Base-by-base conservation (phyloP, 257 asterid species). In the Eucommia ulmoides region DNA sequence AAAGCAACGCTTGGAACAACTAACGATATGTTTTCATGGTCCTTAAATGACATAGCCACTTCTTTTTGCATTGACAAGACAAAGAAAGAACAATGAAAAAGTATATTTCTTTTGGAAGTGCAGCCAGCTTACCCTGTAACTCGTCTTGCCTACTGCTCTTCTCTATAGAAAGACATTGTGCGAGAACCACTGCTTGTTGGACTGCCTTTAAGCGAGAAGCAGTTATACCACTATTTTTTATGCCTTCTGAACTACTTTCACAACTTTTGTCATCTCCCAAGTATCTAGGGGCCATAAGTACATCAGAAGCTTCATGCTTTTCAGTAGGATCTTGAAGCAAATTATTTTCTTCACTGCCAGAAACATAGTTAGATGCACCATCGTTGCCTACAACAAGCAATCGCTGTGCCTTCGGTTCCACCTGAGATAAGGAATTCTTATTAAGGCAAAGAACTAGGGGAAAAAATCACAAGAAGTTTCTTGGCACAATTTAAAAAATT, bases 141-240 rank as follows among this genome's bases (percentile, higher is more conserved):
- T 89, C 98, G 62, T 85, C 96, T 71, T 54, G 69, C 29, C 94
- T 82, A 41, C 79, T 69, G 47, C 68, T 68, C 70, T 73, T 85
- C 82, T 82, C 80, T 49, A 85, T 70, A 48, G 70, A 61, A 64
- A 76, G 68, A 62, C 96, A 89, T 8, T 68, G 79, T 8, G 92
- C 96, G 65, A 89, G 67, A 67, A 89, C 54, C 59, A 85, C 69
- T 52, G 91, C 91, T 70, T 89, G 98, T 61, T 89, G 94, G 26
- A 73, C 57, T 35, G 79, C 75, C 63, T 68, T 80, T 69, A 89
- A 61, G 45, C 62, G 78, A 56, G 68, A 58, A 63, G 73, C 62
- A 56, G 73, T 71, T 48, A 64, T 51, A 53, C 66, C 68, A 62
- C 42, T 56, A 53, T 58, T 45, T 33, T 71, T 63, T 49, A 47